Percentiles rank a stretch among this genome's conserved stretches.
Conservation (phyloP, 768 basidiomycete genomes). For the Obba rivulosa region DNA sequence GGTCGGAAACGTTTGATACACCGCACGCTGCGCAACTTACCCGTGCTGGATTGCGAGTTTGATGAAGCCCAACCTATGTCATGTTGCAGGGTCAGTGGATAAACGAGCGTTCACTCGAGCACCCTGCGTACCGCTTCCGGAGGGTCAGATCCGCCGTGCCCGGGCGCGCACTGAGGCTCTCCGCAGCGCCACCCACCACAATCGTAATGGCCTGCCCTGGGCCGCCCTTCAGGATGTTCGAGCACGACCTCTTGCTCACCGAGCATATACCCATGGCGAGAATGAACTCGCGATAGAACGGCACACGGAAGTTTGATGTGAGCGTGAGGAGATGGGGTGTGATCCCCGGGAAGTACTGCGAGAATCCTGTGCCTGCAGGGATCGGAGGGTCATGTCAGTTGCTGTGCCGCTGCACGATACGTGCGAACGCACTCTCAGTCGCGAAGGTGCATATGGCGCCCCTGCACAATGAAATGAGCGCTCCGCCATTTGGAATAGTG, state of each 20-base stretch:
- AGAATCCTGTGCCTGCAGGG: conserved; percentile 79
- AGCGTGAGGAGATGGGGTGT: conserved; percentile 90
- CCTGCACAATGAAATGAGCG: conserved; percentile 36
- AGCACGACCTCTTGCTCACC: conserved; percentile 86
- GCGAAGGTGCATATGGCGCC: conserved; percentile 95
- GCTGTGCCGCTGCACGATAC: not conserved
- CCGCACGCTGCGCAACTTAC: conserved; percentile 31
- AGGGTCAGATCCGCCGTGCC: conserved; percentile 93
- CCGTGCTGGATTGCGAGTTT: conserved; percentile 90
- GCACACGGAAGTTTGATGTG: conserved; percentile 84
- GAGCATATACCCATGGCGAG: conserved; percentile 87
- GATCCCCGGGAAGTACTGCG: conserved; percentile 84
- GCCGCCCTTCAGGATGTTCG: conserved; percentile 66
- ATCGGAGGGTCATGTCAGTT: not conserved
- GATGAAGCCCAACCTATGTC: conserved; percentile 80
- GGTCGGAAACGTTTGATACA: not conserved
- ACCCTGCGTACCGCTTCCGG: conserved; percentile 50
- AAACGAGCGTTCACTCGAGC: not conserved
- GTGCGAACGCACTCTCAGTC: conserved; percentile 63
- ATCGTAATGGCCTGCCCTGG: conserved; percentile 70
- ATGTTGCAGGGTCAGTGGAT: not conserved
- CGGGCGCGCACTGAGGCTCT: conserved; percentile 89
- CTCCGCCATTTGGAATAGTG: not conserved
- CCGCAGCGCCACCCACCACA: conserved; percentile 94
- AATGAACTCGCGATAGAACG: conserved; percentile 89